Percentiles rank a stretch among this genome's conserved stretches.
Conservation (phyloP, 2,329 filamentous ascomycete genomes). For the Aspergillus fumigatus region DNA sequence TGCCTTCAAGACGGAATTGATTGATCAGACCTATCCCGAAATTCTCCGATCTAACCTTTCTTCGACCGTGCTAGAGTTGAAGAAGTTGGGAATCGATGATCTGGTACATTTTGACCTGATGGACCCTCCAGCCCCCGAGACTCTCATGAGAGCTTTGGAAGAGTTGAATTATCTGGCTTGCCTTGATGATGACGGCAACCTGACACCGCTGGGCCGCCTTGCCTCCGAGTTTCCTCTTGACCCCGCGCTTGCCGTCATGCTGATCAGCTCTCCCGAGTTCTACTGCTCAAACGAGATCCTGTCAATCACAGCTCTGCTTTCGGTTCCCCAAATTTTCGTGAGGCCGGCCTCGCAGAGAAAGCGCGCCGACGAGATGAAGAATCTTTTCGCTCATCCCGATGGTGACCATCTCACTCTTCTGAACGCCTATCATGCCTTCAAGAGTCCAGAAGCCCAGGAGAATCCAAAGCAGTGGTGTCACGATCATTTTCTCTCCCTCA, state of each 20-base stretch:
- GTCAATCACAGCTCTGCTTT: slow-evolving; percentile 88
- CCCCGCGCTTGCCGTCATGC: slow-evolving; percentile 90
- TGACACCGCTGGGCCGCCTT: slow-evolving; percentile 77
- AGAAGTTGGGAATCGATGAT: slow-evolving; percentile 94
- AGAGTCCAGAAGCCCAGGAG: slow-evolving; percentile 62
- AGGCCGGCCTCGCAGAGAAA: slow-evolving; percentile 81
- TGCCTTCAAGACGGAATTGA: slow-evolving; percentile 96
- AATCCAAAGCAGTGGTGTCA: slow-evolving; percentile 92
- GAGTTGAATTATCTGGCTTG: slow-evolving; percentile 97
- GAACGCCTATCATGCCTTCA: slow-evolving; percentile 98
- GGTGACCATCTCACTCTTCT: slow-evolving; percentile 94
- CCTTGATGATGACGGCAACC: slow-evolving; percentile 90
- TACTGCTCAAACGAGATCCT: slow-evolving; percentile 98
- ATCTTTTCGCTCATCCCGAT: slow-evolving; percentile 83
- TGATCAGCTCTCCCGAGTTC: slow-evolving; percentile 95
- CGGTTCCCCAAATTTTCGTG: slow-evolving; percentile 89
- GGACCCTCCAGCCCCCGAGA: slow-evolving; percentile 96
- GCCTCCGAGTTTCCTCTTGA: slow-evolving; percentile 96
- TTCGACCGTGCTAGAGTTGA: slow-evolving; percentile 91
- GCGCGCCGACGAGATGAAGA: slow-evolving; percentile 96
- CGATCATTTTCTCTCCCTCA: slow-evolving; percentile 88
- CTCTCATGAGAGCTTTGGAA: slow-evolving; percentile 94
- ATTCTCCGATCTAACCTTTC: slow-evolving; percentile 91
- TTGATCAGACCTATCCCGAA: slow-evolving; percentile 95
- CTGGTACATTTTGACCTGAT: slow-evolving; percentile 98